Base-by-base conservation (phyloP, 805 yeast genomes). In the Zygoascus ofunaensis region DNA sequence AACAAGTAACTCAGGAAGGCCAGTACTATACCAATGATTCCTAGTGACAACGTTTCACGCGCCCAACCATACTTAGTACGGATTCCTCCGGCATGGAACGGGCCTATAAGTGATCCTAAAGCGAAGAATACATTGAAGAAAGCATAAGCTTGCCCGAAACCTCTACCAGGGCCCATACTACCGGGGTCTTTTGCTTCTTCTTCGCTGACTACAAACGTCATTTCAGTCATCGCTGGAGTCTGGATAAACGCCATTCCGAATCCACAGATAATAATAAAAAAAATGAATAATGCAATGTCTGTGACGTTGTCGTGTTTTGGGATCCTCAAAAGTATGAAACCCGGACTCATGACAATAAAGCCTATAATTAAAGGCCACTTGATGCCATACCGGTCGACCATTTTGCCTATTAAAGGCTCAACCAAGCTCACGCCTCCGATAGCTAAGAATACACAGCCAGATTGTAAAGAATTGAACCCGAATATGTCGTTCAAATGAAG, bases 91-190 rank as follows among this genome's bases (percentile, higher is more conserved):
- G 61, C 53, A 30, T 55, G 53, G 7, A 60, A 54, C 8, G 65
- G 65, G 2, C 65, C 65, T 41, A 62, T 44, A n/a, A 62, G 48
- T 4, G 53, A 37, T 2, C 66, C 66, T 10, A 61, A 42, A 4
- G 66, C 54, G 41, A 49, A 62, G 14, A 60, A 60, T 3, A 61
- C 52, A 36, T 62, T 62, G 49, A 60, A 60, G 17, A 59, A 37
- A 2, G 60, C 65, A 41, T 59, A 62, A 2, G 60, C 64, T 41
- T 61, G 62, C 10, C 62, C 66, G 37, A 49, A 51, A 5, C 63
- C 66, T 33, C 56, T 55, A 7, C 59, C 58, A 4, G 44, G 45
- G 5, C 66, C 65, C 33, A 54, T 55, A 5, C 44, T 44, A 3
- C 63, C 63, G 1, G 65, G 65, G 5, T 37, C 21, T 26, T 44